Conservation (phyloP, 2,329 filamentous ascomycete genomes). For the Arthrobotrys sinensis region DNA sequence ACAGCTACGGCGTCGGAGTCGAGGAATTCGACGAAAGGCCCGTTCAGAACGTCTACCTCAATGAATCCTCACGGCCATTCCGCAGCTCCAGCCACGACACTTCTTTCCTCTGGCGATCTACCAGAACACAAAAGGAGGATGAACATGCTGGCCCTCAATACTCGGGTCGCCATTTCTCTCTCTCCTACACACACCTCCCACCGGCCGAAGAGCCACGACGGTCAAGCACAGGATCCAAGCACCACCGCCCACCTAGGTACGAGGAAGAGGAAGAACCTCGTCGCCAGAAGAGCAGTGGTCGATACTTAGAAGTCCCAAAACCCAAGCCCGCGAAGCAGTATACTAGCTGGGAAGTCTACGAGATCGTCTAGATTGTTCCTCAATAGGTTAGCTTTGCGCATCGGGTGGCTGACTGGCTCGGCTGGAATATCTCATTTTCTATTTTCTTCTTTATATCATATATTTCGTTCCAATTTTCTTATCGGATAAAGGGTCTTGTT, state of each 20-base stretch:
- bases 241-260: constrained; percentile 38
- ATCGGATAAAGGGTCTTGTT: constrained; percentile 25
- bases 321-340: constrained; percentile 51
- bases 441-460: constrained; percentile 13
- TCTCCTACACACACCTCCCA: constrained; percentile 55
- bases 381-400: constrained; percentile 29
- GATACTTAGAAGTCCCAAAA: constrained; percentile 53
- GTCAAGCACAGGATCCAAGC: constrained; percentile 36
- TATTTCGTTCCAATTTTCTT: constrained; percentile 26
- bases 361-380: constrained; percentile 48
- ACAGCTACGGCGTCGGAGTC: constrained; percentile 50
- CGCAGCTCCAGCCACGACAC: constrained; percentile 58
- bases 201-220: constrained; percentile 48
- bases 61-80: constrained; percentile 53
- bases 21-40: constrained; percentile 48
- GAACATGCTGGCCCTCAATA: constrained; percentile 25
- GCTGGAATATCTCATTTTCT: constrained; percentile 19
- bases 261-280: constrained; percentile 46
- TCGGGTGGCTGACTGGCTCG: constrained; percentile 41
- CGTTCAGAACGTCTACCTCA: constrained; percentile 37
- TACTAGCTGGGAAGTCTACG: constrained; percentile 58
- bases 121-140: constrained; percentile 35
- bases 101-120: constrained; percentile 58
- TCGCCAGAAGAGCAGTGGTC: constrained; percentile 36
- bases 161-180: constrained; percentile 46